Base-by-base conservation (phyloP, 2,329 filamentous ascomycete genomes). In the Rachicladosporium sp. region DNA sequence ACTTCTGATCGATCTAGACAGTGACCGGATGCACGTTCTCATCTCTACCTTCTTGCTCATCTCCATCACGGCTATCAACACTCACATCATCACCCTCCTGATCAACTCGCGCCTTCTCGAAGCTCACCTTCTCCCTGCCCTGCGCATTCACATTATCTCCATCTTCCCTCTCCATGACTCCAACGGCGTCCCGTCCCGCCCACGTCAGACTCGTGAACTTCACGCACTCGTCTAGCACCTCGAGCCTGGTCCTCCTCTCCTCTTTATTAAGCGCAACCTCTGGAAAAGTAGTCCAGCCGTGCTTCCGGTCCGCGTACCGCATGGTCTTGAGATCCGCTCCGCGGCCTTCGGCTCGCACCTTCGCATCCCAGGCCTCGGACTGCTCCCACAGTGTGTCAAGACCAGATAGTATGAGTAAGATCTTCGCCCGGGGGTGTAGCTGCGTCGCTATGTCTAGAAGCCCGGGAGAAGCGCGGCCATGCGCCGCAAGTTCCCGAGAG, bases 241-340 rank as follows among this genome's bases (percentile, higher is more conserved):
- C 39, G 3, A 57, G 44, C 31, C 60, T 47, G 43, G 62, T 59
- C 27, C 48, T 50, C 23, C 55, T 53, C 47, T 65, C 61, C 35
- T 60, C 57, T 43, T 61, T 57, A 10, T 52, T 54, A 10, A 65
- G 50, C 43, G 54, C 54, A 4, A 50, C 50, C 38, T 61, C 58
- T 1, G 63, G 63, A 35, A 65, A 63, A 47, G 64, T 61, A 33
- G 63, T 65, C 63, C 63, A 66, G 4, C 63, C 63, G 43, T 66
- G 63, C 38, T 46, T 48, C 10, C 46, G 37, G 21, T 48, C 46
- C 31, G 42, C 46, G 35, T 48, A 48, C 9, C 46, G 37, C 46
- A 48, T 42, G 10, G 41, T 43, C 44, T 46, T 53, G 46, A 55
- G 45, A 10, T 31, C 63, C 52, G 27, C 52, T 50, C 42, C 59